These are phyloP conservation scores for Ceratobasidium sp. DNA, from an alignment of 1,284 basidiomycete species.

Conservation along the genomic window DNA sequence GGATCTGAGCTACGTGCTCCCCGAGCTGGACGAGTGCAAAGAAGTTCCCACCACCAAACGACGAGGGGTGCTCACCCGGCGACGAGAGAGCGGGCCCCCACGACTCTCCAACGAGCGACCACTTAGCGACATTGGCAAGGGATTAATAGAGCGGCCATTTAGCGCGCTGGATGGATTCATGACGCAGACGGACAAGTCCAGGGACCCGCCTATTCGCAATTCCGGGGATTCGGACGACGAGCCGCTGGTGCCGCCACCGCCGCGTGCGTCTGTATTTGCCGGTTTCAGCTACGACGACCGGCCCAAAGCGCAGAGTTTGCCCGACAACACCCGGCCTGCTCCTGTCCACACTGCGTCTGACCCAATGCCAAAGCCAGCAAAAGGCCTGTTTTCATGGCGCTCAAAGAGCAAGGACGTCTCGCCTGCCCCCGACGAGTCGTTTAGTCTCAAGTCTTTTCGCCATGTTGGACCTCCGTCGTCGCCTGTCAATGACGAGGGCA, in stretches of 20 bases:
- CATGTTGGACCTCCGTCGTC: conserved; percentile 28
- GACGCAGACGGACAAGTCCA: background rate
- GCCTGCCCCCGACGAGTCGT: conserved; percentile 16
- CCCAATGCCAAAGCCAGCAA: background rate
- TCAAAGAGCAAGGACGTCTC: conserved; percentile 9
- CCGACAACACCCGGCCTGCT: conserved; percentile 1
- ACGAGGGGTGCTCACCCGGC: too few species aligned
- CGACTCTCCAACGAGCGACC: too few species aligned
- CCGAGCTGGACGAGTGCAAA: background rate
- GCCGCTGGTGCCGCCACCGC: conserved; percentile 30
- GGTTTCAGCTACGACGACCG: conserved; percentile 19
- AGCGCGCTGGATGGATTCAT: conserved; percentile 15
- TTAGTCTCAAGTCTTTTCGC: conserved; percentile 30
- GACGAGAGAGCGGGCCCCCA: too few species aligned
- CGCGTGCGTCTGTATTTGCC: conserved; percentile 36
- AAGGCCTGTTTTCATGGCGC: conserved; percentile 14
- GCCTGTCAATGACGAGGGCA: background rate
- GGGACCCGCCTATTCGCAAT: background rate
- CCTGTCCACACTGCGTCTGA: too few species aligned
- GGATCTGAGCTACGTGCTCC: conserved; percentile 14
- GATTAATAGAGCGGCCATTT: background rate
- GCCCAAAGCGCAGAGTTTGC: conserved; percentile 4
- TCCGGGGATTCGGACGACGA: conserved; percentile 21
- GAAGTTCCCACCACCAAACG: background rate
- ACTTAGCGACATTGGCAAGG: background rate